These are phyloP conservation scores for Phylloporus sp. DNA, from an alignment of 768 basidiomycete genomes.

Conservation along the genomic window DNA sequence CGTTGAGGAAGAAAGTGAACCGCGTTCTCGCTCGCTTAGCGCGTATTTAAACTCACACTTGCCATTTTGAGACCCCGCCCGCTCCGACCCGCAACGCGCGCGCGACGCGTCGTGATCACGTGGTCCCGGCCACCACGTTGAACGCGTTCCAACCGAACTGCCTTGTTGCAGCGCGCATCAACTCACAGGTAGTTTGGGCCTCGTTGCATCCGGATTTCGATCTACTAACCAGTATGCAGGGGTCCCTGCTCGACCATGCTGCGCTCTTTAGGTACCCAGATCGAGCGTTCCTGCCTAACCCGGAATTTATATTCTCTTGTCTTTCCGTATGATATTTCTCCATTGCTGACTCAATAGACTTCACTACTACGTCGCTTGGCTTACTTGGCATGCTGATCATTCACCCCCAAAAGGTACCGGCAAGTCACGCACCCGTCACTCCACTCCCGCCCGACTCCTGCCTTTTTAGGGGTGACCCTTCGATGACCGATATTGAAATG, in stretches of 20 bases:
- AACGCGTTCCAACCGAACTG: neutral
- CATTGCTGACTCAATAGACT: neutral
- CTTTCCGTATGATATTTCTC: conserved; percentile 3
- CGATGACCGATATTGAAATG: conserved; percentile 28
- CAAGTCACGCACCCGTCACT: neutral
- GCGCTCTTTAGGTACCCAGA: conserved; percentile 5
- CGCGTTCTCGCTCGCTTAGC: conserved; percentile 21
- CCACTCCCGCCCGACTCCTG: conserved; percentile 15
- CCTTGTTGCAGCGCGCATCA: conserved; percentile 1
- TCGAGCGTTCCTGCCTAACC: conserved; percentile 11
- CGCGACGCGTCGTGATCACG: conserved; percentile 29
- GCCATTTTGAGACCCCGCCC: conserved; percentile 31
- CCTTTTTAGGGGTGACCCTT: conserved; percentile 25
- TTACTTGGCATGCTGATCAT: conserved; percentile 11
- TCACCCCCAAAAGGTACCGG: neutral
- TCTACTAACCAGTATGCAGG: conserved; percentile 10
- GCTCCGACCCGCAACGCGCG: conserved; percentile 29
- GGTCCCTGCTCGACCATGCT: no score
- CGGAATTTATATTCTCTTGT: conserved; percentile 13
- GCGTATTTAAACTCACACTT: conserved; percentile 29
- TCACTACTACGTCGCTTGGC: neutral
- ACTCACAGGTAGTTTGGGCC: no score
- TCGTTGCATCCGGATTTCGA: no score
- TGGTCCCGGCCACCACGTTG: conserved; percentile 6
- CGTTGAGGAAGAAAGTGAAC: conserved; percentile 28